A percentile compares a stretch with the other conserved stretches of the same genome.
phyloP scores from a whole-genome alignment of 2,329 filamentous ascomycete species.

The Fusarium redolens region DNA sequence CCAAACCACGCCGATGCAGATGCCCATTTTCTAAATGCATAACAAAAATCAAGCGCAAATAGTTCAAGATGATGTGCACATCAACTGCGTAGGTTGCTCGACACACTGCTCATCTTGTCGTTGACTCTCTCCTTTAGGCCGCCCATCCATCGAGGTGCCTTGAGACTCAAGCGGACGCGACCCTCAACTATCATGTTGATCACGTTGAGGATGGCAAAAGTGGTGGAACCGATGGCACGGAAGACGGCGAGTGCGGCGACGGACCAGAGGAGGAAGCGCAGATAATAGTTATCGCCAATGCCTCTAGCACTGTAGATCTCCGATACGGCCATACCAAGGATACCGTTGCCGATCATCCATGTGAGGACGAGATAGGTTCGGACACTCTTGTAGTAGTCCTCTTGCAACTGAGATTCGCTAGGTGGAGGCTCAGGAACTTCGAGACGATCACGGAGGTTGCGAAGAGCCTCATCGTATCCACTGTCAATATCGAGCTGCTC shows the following conservation, averaged over 20 bases:
- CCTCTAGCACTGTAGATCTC: constrained; percentile 82
- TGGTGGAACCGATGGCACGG: constrained; percentile 82
- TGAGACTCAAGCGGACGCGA: constrained; percentile 71
- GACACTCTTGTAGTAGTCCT: constrained; percentile 98
- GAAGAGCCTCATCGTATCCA: constrained; percentile 95
- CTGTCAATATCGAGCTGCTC: constrained; percentile 99
- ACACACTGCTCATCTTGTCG: constrained; percentile 62
- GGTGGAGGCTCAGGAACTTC: constrained; percentile 74
- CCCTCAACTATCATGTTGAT: constrained; percentile 90
- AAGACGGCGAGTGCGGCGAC: constrained; percentile 90
- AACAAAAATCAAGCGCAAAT: constrained; percentile 23
- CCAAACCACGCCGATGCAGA: constrained; percentile 29
- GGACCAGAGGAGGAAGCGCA: constrained; percentile 92
- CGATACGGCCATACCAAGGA: constrained; percentile 91
- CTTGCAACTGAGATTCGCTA: constrained; percentile 86
- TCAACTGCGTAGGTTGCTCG: constrained; percentile 56
- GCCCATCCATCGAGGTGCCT: constrained; percentile 64
- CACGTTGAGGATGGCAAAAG: constrained; percentile 85
- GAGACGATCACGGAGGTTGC: constrained; percentile 92
- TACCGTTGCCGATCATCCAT: constrained; percentile 93
- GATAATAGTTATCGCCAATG: constrained; percentile 87
- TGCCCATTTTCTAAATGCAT: constrained; percentile 24
- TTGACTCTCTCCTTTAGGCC: constrained; percentile 57
- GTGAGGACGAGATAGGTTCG: constrained; percentile 97
- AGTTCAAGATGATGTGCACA: background rate